Base-by-base conservation (phyloP, 1,139 yeast species). In the Pichia sp. region DNA sequence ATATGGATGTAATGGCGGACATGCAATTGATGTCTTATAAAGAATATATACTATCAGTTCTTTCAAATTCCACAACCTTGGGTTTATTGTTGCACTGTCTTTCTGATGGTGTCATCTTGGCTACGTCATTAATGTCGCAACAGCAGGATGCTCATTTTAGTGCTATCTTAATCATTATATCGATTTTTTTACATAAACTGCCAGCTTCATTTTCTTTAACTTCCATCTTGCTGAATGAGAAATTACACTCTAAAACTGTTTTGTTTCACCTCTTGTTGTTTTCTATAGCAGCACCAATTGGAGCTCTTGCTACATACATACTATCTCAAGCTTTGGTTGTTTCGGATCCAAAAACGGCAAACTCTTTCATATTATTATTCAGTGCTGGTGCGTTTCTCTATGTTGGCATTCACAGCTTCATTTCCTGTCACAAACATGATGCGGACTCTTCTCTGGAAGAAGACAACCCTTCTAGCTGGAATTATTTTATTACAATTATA, bases 51-150 rank as follows among this genome's bases (percentile, higher is more conserved):
- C 26, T 38, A 5, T 51, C 58, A 4, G 56, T 54, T 5, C 39
- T 55, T 26, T 41, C 45, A 15, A 52, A 54, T 17, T 62, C 81
- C 1, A 66, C 76, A 9, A 74, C 84, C 0, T 53, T 82, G 8
- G 88, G 89, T 0, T 65, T 83, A 17, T 57, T 80, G 0, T 66
- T 83, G 21, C 94, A 83, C 54, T 77, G 85, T 0, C 53, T 77
- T 5, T 76, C 84, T 1, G 94, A 83, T 52, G 94, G 94, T 2
- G 65, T 83, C n/a, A 79, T 88, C 0, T 64, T 83, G 35, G 88
- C 89, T 0, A 74, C 75, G 2, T 66, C 69, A 1, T 25, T 53
- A 1, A 21, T 44, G 31, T 43, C 47, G 2, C 31, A 22, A 18
- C 21, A 28, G 22, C 23, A 38, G 9, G 7, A 36, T 14, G 25